These are phyloP conservation scores for Larix kaempferi DNA, from an alignment of 75 land plant genomes.

Conservation along the genomic window DNA sequence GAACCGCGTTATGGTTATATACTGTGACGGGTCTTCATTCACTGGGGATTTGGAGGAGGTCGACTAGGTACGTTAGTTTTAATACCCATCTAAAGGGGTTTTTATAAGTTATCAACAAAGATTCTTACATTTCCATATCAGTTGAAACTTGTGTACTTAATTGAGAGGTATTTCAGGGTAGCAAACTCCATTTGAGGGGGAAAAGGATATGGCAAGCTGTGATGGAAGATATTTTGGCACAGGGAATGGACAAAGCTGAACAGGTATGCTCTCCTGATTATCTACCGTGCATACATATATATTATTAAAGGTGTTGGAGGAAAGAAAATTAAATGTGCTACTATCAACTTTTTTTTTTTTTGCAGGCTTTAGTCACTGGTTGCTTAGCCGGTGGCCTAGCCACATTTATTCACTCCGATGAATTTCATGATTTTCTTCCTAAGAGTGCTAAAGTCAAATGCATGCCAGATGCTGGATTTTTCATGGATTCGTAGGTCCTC, in stretches of 20 bases:
- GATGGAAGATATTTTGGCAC: conserved; percentile 27
- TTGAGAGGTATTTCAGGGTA: conserved; percentile 22
- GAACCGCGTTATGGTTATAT: conserved; percentile 76
- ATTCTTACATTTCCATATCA: too few species aligned
- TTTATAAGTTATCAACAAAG: background rate
- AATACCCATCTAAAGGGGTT: background rate
- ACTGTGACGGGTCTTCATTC: conserved; percentile 91
- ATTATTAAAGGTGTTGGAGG: too few species aligned
- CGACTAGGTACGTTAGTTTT: conserved; percentile 24
- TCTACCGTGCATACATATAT: too few species aligned
- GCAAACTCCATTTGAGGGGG: conserved; percentile 28
- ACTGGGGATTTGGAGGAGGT: conserved; percentile 50
- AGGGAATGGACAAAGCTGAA: conserved; percentile 37
- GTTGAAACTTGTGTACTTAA: too few species aligned
- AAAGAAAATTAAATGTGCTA: too few species aligned
- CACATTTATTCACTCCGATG: conserved; percentile 69
- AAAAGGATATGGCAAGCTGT: conserved; percentile 36
- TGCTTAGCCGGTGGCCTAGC: conserved; percentile 87
- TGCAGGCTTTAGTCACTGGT: conserved; percentile 79
- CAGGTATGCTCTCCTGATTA: conserved; percentile 11
- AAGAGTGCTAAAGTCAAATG: conserved; percentile 63
- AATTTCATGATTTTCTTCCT: conserved; percentile 50
- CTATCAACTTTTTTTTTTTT: too few species aligned
- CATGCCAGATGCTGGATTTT: conserved; percentile 84
- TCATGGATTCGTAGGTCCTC: conserved; percentile 57